Evolutionary conservation across 257 asterid genomes (phyloP).

Genomic region (Vinca minor): DNA sequence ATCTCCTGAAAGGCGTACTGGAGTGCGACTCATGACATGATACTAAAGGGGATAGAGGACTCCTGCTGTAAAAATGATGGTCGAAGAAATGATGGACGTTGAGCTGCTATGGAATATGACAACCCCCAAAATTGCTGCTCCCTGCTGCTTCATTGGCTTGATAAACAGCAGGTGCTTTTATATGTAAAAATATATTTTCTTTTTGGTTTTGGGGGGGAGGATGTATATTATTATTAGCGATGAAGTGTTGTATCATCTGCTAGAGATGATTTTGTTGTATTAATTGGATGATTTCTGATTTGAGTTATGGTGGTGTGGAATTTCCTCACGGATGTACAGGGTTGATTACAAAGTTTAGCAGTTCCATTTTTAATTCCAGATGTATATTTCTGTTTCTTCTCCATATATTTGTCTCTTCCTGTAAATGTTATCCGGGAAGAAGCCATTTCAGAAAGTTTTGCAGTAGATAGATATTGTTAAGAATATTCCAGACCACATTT

Average conservation of each 20-base stretch:
- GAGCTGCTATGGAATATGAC: background rate
- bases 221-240: background rate
- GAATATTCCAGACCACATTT: too few relatives aligned
- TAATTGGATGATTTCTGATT: background rate
- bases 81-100: constrained; percentile 1
- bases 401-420: too few relatives aligned
- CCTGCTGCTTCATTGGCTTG: constrained; percentile 4
- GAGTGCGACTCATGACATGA: constrained; percentile 37
- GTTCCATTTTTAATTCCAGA: background rate
- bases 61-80: background rate
- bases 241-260: too few relatives aligned
- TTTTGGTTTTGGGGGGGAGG: background rate
- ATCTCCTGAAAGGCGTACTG: constrained; percentile 72
- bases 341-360: background rate
- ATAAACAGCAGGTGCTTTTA: background rate
- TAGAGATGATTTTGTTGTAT: constrained; percentile 7
- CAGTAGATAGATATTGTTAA: too few relatives aligned
- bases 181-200: constrained; percentile 8
- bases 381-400: background rate
- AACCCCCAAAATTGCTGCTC: background rate
- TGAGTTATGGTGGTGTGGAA: background rate
- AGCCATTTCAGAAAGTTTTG: background rate
- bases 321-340: constrained; percentile 4
- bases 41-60: background rate
- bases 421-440: background rate